Evolutionary conservation across 2,329 filamentous ascomycete genomes (phyloP).

Genomic region (Penicillium italicum): DNA sequence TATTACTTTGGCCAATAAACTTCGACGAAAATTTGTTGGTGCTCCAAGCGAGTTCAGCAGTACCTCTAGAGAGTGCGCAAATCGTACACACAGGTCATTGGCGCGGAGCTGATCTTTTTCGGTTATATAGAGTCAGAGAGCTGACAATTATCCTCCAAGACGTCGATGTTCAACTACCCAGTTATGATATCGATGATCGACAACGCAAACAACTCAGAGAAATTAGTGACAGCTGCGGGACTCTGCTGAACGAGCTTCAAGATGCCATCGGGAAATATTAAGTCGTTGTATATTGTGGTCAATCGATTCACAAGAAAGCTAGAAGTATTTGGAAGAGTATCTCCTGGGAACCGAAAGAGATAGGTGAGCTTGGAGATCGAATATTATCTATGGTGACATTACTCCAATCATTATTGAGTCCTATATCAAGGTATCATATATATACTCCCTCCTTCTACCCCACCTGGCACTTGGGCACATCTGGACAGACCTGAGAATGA

Average conservation of each 20-base stretch:
- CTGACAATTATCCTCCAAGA: background rate
- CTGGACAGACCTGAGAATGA: too few species aligned
- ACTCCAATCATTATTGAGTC: background rate
- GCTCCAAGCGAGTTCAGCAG: background rate
- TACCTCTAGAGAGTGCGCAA: background rate
- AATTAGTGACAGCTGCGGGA: background rate
- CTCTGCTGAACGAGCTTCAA: background rate
- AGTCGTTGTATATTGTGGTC: background rate
- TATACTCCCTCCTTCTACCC: background rate
- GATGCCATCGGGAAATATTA: background rate
- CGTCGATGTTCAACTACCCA: background rate
- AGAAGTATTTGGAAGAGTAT: conserved; percentile 1
- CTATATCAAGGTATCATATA: background rate
- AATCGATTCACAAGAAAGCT: background rate
- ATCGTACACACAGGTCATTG: background rate
- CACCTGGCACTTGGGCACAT: too few species aligned
- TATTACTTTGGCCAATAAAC: background rate
- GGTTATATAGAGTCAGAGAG: background rate
- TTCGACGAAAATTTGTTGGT: background rate
- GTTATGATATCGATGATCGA: background rate
- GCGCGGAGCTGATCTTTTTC: background rate
- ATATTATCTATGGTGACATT: background rate
- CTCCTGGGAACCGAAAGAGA: background rate
- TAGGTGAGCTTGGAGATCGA: background rate
- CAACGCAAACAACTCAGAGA: background rate